Conservation (phyloP, 2,329 filamentous ascomycete genomes). For the Trichoderma gracile region DNA sequence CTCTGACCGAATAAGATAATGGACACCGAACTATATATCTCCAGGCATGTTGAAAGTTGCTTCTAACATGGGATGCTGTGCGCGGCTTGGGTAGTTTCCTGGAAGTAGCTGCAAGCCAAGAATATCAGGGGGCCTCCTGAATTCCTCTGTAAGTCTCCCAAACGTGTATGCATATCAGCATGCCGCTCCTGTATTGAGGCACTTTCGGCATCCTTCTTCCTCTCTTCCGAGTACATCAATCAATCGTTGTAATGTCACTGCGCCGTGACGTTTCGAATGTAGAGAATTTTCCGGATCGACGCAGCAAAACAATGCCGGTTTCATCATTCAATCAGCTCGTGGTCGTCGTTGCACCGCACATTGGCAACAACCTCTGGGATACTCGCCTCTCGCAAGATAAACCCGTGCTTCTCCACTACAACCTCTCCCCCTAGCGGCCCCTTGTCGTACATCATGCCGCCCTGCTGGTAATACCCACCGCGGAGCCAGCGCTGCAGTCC, state of each 20-base stretch:
- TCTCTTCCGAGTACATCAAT: neutral
- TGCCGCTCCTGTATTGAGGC: neutral
- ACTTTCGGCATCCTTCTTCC: neutral
- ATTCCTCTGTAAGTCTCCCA: neutral
- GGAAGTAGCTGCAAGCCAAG: neutral
- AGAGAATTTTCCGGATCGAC: no score
- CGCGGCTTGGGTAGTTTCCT: neutral
- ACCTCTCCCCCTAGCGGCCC: conserved; percentile 31
- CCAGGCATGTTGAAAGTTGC: neutral
- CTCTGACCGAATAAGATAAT: no score
- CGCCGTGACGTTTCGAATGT: neutral
- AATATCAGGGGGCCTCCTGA: neutral
- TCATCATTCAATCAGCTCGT: conserved; percentile 18
- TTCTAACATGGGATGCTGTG: neutral
- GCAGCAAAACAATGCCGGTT: neutral
- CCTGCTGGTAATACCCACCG: conserved; percentile 28
- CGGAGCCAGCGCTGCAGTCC: conserved; percentile 48
- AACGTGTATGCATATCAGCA: neutral
- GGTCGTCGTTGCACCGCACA: conserved; percentile 24
- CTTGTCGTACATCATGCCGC: conserved; percentile 24
- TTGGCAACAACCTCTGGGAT: conserved; percentile 31
- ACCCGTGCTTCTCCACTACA: conserved; percentile 34
- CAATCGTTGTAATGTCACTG: neutral
- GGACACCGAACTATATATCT: neutral
- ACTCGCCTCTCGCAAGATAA: conserved; percentile 32